Evolutionary conservation across 306 rosid species (phyloP), one percentile per base, ranked within the genome.

Genomic region (apple (Malus domestica)): DNA sequence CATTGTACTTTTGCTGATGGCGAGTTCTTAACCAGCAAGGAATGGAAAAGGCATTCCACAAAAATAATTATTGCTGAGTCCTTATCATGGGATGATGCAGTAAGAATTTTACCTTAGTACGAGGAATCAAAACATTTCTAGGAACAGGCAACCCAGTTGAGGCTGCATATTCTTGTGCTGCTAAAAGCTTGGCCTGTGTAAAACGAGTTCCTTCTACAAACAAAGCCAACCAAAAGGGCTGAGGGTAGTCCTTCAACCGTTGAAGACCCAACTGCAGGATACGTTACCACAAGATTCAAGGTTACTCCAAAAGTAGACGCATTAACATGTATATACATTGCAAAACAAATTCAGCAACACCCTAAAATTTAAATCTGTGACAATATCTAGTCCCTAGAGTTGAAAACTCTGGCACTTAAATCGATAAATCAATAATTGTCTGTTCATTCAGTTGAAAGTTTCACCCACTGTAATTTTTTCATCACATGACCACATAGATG

Each of bases 171-270:
- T 93, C 96, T 85, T 91, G 96, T 64, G 97, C 98, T 61, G 97
- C 93, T 81, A 86, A 79, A 79, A 93, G 89, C 80, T 93, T 93
- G 81, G 93, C 88, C 82, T 84, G 88, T 6, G 98, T 93, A 86
- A 93, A 93, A 79, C 98, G 97, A 68, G 98, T 91, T 58, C 98
- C 98, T 84, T 93, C 98, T 49, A 91, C 98, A 87, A 93, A 93
- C 57, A 93, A 93, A 73, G 98, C 98, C 84, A 93, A 80, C 98
- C 97, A 93, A 88, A 93, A 91, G 71, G 98, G 97, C 82, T 78
- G 89, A 55, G 97, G 98, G 76, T 51, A 93, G 77, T 93, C 97
- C 84, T 83, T 80, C 72, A 90, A 83, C 79, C 88, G 84, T 68
- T 81, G 90, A 78, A 93, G 84, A 77, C 98, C 98, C 70, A 74